phyloP scores from a whole-genome alignment of 2,329 filamentous ascomycete species.

The Pseudohalonectria lignicola region DNA sequence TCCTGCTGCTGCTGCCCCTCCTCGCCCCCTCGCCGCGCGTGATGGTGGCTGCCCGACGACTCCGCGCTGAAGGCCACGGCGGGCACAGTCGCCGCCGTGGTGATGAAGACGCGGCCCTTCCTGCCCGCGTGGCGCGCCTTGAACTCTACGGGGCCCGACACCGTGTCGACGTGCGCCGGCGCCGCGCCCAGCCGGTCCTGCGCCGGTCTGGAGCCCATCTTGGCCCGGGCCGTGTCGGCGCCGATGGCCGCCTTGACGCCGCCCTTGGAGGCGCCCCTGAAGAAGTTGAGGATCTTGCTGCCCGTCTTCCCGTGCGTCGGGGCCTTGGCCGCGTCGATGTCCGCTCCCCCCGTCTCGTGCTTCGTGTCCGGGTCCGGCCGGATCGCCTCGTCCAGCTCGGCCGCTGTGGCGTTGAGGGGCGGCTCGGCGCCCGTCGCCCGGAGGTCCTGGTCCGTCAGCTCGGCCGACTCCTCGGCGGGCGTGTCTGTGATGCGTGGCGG shows the following conservation, averaged over 20 bases:
- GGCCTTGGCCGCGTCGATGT: constrained; percentile 34
- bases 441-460: constrained; percentile 34
- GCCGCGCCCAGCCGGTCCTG: constrained; percentile 64
- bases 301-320: constrained; percentile 26
- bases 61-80: constrained; percentile 55
- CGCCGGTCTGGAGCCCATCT: constrained; percentile 47
- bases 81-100: constrained; percentile 53
- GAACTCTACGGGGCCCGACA: constrained; percentile 66
- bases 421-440: constrained; percentile 31
- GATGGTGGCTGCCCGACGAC: constrained; percentile 32
- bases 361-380: constrained; percentile 25
- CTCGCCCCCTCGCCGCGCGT: too few relatives aligned
- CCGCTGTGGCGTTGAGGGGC: constrained; percentile 48
- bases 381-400: constrained; percentile 57
- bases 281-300: constrained; percentile 45
- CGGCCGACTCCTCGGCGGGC: constrained; percentile 22
- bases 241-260: constrained; percentile 62
- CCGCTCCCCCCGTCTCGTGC: constrained; percentile 26
- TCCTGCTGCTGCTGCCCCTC: constrained; percentile 35
- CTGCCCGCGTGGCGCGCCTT: constrained; percentile 58
- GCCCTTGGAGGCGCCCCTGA: constrained; percentile 61
- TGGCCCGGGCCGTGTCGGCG: constrained; percentile 61
- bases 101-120: constrained; percentile 63
- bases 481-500: constrained; percentile 26
- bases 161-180: constrained; percentile 29